phyloP scores from a whole-genome alignment of 495 filamentous ascomycete species.

The Glutinoglossum americanum region DNA sequence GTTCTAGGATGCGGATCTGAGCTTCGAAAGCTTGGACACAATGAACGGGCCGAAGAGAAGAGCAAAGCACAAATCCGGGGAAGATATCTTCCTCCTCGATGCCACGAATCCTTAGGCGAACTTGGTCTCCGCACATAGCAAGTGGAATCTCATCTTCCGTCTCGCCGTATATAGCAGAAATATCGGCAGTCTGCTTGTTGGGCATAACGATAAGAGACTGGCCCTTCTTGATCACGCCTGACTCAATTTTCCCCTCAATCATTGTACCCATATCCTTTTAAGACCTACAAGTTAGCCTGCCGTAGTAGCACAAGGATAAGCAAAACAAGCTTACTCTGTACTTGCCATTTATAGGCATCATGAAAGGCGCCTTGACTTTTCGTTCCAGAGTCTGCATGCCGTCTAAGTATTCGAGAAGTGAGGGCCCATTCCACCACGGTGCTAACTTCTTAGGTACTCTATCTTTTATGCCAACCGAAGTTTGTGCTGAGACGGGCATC shows the following conservation, averaged over 20 bases:
- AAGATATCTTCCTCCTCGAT: conserved; percentile 94
- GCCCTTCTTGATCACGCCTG: conserved; percentile 77
- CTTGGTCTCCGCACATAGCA: conserved; percentile 82
- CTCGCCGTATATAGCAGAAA: conserved; percentile 79
- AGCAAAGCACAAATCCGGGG: conserved; percentile 93
- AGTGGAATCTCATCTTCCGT: conserved; percentile 74
- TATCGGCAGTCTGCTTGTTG: conserved; percentile 55
- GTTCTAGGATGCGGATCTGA: conserved; percentile 85
- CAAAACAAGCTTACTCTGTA: conserved; percentile 29
- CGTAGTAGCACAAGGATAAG: neutral
- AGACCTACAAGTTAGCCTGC: neutral
- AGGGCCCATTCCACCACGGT: conserved; percentile 80
- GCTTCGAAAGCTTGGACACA: conserved; percentile 82
- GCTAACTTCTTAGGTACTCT: conserved; percentile 54
- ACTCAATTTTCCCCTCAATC: conserved; percentile 91
- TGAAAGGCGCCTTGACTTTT: conserved; percentile 94
- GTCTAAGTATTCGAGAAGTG: conserved; percentile 82
- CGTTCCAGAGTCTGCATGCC: conserved; percentile 79
- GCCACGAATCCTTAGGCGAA: conserved; percentile 75
- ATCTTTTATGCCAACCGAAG: conserved; percentile 67
- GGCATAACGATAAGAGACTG: conserved; percentile 80
- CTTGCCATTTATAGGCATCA: conserved; percentile 94
- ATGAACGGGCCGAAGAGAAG: conserved; percentile 74
- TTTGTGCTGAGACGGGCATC: conserved; percentile 92
- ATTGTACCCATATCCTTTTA: conserved; percentile 80